Evolutionary conservation across 1,284 basidiomycete species (phyloP).

Genomic region (Ganoderma sinense): DNA sequence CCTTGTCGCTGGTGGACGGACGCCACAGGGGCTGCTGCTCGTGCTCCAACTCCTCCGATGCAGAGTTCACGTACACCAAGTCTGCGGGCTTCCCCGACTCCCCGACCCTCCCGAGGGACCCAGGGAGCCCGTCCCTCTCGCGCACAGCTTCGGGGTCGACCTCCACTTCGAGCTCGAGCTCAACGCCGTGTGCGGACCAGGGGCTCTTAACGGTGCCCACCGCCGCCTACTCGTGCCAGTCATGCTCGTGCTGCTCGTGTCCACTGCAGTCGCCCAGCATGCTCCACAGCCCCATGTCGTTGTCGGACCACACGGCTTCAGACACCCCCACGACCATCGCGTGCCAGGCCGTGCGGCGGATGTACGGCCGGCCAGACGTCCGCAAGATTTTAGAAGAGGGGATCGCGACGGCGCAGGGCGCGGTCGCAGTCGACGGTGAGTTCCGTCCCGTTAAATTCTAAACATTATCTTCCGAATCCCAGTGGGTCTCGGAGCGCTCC

Average conservation of each 20-base stretch:
- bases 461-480: background rate
- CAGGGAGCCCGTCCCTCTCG: background rate
- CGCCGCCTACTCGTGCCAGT: background rate
- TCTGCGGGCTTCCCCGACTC: background rate
- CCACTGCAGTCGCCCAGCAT: background rate
- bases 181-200: background rate
- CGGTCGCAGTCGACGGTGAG: conserved; percentile 35
- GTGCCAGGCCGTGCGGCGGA: conserved; percentile 6
- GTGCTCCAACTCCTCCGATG: background rate
- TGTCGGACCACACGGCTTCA: background rate
- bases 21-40: background rate
- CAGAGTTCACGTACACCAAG: background rate
- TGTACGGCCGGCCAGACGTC: conserved; percentile 28
- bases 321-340: background rate
- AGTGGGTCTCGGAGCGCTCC: conserved; percentile 1
- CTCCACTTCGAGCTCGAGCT: background rate
- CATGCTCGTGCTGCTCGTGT: background rate
- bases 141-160: background rate
- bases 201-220: background rate
- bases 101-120: background rate
- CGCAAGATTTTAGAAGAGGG: conserved; percentile 30
- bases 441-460: background rate
- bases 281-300: background rate
- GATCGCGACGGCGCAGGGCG: conserved; percentile 27
- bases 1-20: conserved; percentile 11